Conservation (phyloP, 495 filamentous ascomycete genomes). For the Talaromyces nanjingensis region DNA sequence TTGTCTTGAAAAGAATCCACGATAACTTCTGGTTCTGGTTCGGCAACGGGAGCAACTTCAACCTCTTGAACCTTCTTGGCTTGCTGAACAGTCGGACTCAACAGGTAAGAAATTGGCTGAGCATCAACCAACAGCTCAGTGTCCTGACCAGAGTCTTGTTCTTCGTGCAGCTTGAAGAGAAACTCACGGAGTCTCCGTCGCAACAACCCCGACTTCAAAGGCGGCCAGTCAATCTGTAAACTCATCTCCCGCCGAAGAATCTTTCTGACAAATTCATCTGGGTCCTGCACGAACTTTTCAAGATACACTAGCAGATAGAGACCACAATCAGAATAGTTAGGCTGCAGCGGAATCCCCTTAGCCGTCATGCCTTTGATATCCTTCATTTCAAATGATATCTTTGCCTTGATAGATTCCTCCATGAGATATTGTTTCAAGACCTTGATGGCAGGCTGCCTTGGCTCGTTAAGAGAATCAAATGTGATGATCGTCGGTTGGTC, state of each 20-base stretch:
- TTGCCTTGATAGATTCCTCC: conserved; percentile 66
- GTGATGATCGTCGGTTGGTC: conserved; percentile 68
- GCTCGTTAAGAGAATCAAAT: conserved; percentile 70
- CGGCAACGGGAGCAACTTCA: neutral
- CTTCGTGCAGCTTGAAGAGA: conserved; percentile 39
- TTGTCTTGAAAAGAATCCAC: conserved; percentile 2
- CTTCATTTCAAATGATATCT: conserved; percentile 12
- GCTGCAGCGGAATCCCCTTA: conserved; percentile 65
- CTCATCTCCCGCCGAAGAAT: conserved; percentile 43
- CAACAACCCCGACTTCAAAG: conserved; percentile 43
- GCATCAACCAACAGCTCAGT: conserved; percentile 22
- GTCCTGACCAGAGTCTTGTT: conserved; percentile 27
- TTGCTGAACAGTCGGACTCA: conserved; percentile 14
- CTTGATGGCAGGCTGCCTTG: conserved; percentile 53
- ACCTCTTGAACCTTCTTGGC: neutral
- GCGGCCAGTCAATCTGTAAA: conserved; percentile 44
- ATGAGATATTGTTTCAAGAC: conserved; percentile 71
- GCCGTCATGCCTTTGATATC: conserved; percentile 59
- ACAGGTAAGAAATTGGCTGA: conserved; percentile 28
- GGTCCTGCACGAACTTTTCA: conserved; percentile 66
- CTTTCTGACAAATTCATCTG: conserved; percentile 55
- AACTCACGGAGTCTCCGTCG: conserved; percentile 47
- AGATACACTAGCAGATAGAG: conserved; percentile 78
- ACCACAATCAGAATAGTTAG: conserved; percentile 85
- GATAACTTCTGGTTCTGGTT: neutral